Evolutionary conservation across 2,329 filamentous ascomycete genomes (phyloP), one percentile per base, ranked within the genome.

Genomic region (Thyridium curvatum): DNA sequence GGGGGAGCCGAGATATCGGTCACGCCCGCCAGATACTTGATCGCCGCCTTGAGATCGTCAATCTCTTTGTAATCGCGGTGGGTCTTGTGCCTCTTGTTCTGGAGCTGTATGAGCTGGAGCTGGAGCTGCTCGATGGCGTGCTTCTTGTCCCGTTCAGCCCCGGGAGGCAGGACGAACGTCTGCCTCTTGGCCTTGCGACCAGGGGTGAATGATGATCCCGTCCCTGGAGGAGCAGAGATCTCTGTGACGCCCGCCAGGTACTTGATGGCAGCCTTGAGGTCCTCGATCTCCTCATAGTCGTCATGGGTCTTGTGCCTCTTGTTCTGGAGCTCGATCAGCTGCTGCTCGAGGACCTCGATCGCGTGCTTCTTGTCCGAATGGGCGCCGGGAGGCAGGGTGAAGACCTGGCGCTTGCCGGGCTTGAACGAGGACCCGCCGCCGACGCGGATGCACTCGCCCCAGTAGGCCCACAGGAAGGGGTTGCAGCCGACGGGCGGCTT

Each of bases 21-120:
- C 32, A 52, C 43, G 34, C 44, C 44, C 9, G 45, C 45, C 9
- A 52, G 36, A 21, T 46, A 46, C 15, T 26, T 32, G 4, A 53
- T 38, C 9, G 46, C 48, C 2, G 40, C 41, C 41, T 48, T 48
- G 39, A 51, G 41, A 13, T 44, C 45, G 32, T 38, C 32, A 34
- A 52, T 51, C 28, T 47, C 41, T 14, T 43, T 30, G 10, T 40
- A 13, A 30, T 52, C 50, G 7, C 40, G 38, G 9, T 40, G 17
- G 13, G 48, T 45, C 43, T 51, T 52, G 42, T 49, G n/a, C 28
- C 17, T 35, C 39, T 52, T 49, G 42, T 53, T 53, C 40, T 52
- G 46, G 13, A 53, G 44, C 13, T 29, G 35, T n/a, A 40, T 35
- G 10, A 50, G 40, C 18, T 47, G 30, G 8, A 32, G 21, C 40